Conservation (phyloP, 805 yeast species). For the Metschnikowia dekortorum region DNA sequence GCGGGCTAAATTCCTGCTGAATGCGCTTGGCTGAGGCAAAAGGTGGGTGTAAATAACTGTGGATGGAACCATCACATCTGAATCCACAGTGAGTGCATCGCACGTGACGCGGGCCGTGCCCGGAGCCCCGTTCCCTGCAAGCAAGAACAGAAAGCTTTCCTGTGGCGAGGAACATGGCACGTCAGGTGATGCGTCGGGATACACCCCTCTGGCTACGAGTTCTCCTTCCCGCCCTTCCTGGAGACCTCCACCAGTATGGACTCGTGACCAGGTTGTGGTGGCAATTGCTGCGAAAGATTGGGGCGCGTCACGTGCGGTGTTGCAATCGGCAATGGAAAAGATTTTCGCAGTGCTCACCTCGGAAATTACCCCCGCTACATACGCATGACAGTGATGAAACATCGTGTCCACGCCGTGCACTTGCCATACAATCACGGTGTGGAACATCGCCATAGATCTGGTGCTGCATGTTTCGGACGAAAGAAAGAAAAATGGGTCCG, state of each 20-base stretch:
- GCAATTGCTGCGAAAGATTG: conserved; percentile 17
- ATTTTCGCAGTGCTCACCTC: neutral
- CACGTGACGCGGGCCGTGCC: conserved; percentile 19
- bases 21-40: neutral
- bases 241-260: neutral
- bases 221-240: too few relatives aligned
- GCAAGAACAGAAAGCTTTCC: neutral
- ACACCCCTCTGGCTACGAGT: too few relatives aligned
- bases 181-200: too few relatives aligned
- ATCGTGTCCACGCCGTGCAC: too few relatives aligned
- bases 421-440: too few relatives aligned
- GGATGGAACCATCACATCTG: conserved; percentile 1
- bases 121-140: neutral
- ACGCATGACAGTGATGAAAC: too few relatives aligned
- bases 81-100: conserved; percentile 22
- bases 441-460: neutral
- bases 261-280: neutral
- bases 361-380: neutral
- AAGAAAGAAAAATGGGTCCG: too few relatives aligned
- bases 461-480: too few relatives aligned
- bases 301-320: conserved; percentile 24
- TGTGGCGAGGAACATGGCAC: too few relatives aligned
- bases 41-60: conserved; percentile 1
- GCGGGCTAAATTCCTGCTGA: neutral
- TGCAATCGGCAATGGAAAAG: conserved; percentile 14